phyloP scores from a whole-genome alignment of 805 yeast species.

The Yamadazyma nakazawae region DNA sequence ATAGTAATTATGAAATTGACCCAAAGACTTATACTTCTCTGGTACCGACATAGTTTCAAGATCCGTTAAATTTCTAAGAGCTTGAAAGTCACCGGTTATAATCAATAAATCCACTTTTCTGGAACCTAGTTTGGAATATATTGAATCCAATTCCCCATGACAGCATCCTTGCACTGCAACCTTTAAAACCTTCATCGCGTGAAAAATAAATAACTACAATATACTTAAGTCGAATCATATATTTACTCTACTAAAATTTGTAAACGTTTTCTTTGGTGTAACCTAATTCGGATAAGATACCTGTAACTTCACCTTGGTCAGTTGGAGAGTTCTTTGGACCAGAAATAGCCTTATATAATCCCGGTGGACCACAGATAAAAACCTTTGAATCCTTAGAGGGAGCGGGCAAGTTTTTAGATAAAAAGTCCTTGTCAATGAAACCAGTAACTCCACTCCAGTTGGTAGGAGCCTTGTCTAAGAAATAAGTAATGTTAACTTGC shows the following conservation, averaged over 20 bases:
- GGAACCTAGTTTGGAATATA: slow-evolving; percentile 39
- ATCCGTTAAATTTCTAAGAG: slow-evolving; percentile 63
- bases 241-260: slow-evolving; percentile 57
- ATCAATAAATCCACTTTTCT: slow-evolving; percentile 43
- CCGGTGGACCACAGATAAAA: slow-evolving; percentile 96
- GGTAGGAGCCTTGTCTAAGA: slow-evolving; percentile 63
- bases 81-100: slow-evolving; percentile 91
- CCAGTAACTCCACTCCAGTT: slow-evolving; percentile 64
- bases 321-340: slow-evolving; percentile 81
- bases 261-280: slow-evolving; percentile 82
- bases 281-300: slow-evolving; percentile 85
- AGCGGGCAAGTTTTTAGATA: slow-evolving; percentile 57
- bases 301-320: slow-evolving; percentile 94
- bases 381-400: slow-evolving; percentile 58
- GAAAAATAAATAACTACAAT: neutral
- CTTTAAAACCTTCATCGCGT: slow-evolving; percentile 14
- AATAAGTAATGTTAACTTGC: slow-evolving; percentile 74
- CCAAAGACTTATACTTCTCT: slow-evolving; percentile 63
- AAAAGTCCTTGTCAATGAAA: slow-evolving; percentile 71
- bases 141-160: slow-evolving; percentile 70
- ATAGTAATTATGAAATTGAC: slow-evolving; percentile 79
- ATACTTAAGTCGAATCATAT: neutral
- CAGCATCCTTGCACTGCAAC: slow-evolving; percentile 88
- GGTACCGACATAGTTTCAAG: slow-evolving; percentile 75
- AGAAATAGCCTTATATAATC: slow-evolving; percentile 80